Evolutionary conservation across 257 asterid genomes (phyloP).

Genomic region (Solanum dulcamara): DNA sequence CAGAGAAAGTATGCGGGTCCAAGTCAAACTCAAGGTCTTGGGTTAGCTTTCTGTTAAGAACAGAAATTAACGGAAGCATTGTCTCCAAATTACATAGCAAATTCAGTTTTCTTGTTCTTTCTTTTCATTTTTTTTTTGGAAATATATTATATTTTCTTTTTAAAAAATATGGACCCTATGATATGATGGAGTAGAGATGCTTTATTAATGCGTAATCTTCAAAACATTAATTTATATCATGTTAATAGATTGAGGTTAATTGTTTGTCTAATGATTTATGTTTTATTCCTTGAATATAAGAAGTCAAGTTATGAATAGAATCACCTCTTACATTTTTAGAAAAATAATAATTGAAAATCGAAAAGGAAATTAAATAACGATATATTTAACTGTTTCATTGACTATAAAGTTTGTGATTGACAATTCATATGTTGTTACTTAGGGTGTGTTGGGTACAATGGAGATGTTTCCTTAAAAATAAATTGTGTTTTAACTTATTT

Average conservation of each 20-base stretch:
- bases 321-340: not conserved
- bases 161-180: not conserved
- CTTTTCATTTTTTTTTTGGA: not conserved
- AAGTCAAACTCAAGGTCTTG: not conserved
- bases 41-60: not conserved
- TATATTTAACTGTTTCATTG: not conserved
- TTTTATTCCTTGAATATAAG: not conserved
- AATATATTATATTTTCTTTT: not conserved
- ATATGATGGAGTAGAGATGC: not conserved
- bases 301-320: not conserved
- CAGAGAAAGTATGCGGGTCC: not conserved
- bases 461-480: not conserved
- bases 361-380: not conserved
- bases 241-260: not conserved
- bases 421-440: not conserved
- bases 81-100: not conserved
- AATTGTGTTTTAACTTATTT: too few species aligned
- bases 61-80: not conserved
- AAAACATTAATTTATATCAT: not conserved
- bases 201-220: not conserved
- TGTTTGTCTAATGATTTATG: not conserved
- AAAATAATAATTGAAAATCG: not conserved
- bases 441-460: not conserved
- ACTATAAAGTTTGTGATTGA: not conserved
- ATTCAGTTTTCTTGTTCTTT: not conserved